A percentile compares a stretch with the other conserved stretches of the same genome.
Conservation (phyloP, 1,284 basidiomycete genomes). For the Cystobasidium pallidum region DNA sequence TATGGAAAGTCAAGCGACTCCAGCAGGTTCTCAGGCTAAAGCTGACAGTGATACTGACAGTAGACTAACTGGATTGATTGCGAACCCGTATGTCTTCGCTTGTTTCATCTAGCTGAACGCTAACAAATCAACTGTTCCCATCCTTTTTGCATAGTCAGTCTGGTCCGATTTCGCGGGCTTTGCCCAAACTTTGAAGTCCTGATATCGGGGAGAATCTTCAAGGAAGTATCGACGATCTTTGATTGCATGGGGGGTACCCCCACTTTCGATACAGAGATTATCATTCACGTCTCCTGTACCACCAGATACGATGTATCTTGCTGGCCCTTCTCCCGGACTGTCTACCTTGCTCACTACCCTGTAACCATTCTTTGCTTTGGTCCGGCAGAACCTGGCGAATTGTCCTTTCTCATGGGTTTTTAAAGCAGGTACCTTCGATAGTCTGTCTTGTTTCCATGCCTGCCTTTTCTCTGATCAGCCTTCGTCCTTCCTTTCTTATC, state of each 20-base stretch:
- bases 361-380: not conserved
- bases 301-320: not conserved
- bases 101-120: not conserved
- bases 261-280: not conserved
- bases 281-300: not conserved
- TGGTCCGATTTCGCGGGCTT: not conserved
- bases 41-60: no score
- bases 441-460: not conserved
- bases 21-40: no score
- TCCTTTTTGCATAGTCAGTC: not conserved
- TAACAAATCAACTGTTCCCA: not conserved
- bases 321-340: not conserved
- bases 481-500: not conserved
- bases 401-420: not conserved
- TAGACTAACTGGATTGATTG: no score
- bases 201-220: not conserved
- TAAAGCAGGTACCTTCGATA: not conserved
- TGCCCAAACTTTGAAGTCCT: not conserved
- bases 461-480: no score
- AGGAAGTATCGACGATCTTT: not conserved
- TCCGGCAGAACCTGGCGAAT: not conserved
- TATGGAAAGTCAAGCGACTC: no score
- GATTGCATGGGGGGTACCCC: not conserved
- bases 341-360: not conserved
- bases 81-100: not conserved